phyloP scores from a whole-genome alignment of 768 basidiomycete genomes.

The Dictyophora rubrovolvata region DNA sequence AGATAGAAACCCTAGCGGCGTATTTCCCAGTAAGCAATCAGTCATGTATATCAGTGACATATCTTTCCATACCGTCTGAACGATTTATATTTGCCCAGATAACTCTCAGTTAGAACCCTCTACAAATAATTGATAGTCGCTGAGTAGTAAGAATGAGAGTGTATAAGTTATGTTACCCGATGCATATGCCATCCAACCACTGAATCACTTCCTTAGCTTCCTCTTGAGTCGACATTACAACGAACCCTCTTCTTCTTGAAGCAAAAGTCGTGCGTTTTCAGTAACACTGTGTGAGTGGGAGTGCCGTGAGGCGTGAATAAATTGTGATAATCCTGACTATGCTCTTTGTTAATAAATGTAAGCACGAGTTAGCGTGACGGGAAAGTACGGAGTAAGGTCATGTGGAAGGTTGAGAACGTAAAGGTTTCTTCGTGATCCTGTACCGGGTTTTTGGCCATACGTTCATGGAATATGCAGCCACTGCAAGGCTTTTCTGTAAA shows the following conservation, averaged over 20 bases:
- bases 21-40: neutral
- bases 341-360: conserved; percentile 18
- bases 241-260: conserved; percentile 75
- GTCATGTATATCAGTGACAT: neutral
- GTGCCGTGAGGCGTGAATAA: conserved; percentile 52
- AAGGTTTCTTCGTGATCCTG: conserved; percentile 59
- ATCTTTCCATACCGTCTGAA: conserved; percentile 1
- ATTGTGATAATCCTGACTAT: conserved; percentile 49
- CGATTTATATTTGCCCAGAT: conserved; percentile 10
- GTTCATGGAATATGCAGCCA: conserved; percentile 1
- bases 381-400: conserved; percentile 60
- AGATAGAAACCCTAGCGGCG: conserved; percentile 3
- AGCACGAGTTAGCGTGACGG: neutral
- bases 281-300: conserved; percentile 68
- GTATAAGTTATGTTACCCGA: conserved; percentile 42
- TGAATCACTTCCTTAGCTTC: conserved; percentile 65
- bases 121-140: neutral
- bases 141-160: neutral
- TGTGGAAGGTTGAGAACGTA: conserved; percentile 81
- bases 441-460: conserved; percentile 20
- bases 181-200: conserved; percentile 52
- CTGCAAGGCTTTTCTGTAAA: no score
- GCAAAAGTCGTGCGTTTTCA: conserved; percentile 76
- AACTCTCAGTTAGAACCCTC: conserved; percentile 5
- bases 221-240: conserved; percentile 67